Base-by-base conservation (phyloP, 2,329 filamentous ascomycete genomes). In the Achaetomium macrosporum region DNA sequence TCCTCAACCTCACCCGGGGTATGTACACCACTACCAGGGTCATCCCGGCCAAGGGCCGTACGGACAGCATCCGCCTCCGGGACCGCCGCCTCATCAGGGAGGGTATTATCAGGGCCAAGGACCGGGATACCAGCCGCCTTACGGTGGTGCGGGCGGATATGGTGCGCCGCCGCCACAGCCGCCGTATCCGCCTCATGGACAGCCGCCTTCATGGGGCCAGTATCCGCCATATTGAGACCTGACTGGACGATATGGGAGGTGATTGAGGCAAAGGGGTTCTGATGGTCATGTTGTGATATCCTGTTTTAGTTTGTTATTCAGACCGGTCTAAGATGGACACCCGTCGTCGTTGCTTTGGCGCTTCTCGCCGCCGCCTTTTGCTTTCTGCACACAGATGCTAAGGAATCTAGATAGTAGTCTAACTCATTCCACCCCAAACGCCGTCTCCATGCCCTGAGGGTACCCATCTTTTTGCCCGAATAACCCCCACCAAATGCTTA, bases 171-270 rank as follows among this genome's bases (percentile, higher is more conserved):
- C 12, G 44, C 61, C 51, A 43, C 60, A 66, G 12, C 68, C 68
- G 12, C 65, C 1, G 65, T 35, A 35, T 35, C 33, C 65, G 35
- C 63, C 68, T 2, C 59, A 59, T 61, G 51, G 64, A 36, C 49
- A 47, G 39, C 44, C 44, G 44, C 39, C 44, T n/a, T 40, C 49
- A 46, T 59, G 48, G 58, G 57, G 66, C 30, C 63, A 62, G 13
- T 69, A 71, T 53, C 61, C 62, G 44, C 69, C 65, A 45, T 55
- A 55, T 15, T 55, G 17, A 51, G 15, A 9, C 12, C 12, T 12
- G 20, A 10, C 20, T 1, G 17, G 25, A 25, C 19, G 11, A 42
- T 5, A 15, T 25, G 25, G 25, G 25, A 25, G 25, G 25, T 25
- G 25, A 25, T 7, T 25, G 25, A 25, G 25, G 4, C 25, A 25